Conservation (phyloP, 1,284 basidiomycete genomes). For the Ganoderma sinense region DNA sequence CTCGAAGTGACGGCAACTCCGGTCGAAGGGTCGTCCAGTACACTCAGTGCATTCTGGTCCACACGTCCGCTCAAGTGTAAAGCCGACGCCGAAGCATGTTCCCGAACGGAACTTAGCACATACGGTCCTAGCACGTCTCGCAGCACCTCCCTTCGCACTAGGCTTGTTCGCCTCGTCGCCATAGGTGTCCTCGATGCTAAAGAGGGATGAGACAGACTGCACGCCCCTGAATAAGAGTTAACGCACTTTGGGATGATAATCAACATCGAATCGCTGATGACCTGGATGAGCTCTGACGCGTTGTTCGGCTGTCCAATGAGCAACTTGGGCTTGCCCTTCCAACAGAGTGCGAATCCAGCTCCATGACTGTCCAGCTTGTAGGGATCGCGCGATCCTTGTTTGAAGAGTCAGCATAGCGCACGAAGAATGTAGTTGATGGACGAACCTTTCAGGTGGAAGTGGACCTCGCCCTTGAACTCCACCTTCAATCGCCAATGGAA, state of each 20-base stretch:
- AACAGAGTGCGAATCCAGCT: slow-evolving; percentile 90
- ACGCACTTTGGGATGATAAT: slow-evolving; percentile 84
- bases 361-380: slow-evolving; percentile 79
- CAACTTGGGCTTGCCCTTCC: slow-evolving; percentile 81
- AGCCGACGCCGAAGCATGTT: slow-evolving; percentile 91
- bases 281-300: slow-evolving; percentile 85
- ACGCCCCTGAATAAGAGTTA: neutral
- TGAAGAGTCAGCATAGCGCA: slow-evolving; percentile 25
- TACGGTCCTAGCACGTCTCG: slow-evolving; percentile 52
- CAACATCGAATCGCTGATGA: slow-evolving; percentile 82
- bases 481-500: slow-evolving; percentile 87
- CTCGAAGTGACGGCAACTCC: slow-evolving; percentile 83
- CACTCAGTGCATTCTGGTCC: slow-evolving; percentile 76
- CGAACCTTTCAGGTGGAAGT: slow-evolving; percentile 87
- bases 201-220: slow-evolving; percentile 6
- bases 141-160: slow-evolving; percentile 22
- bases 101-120: slow-evolving; percentile 90
- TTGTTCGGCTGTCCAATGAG: slow-evolving; percentile 79
- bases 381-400: slow-evolving; percentile 85
- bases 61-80: slow-evolving; percentile 88
- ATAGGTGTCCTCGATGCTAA: slow-evolving; percentile 41
- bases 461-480: slow-evolving; percentile 79
- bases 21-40: slow-evolving; percentile 71
- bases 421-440: slow-evolving; percentile 5
- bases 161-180: slow-evolving; percentile 32